phyloP scores from a whole-genome alignment of 768 basidiomycete species.

The Mycena epipterygia region DNA sequence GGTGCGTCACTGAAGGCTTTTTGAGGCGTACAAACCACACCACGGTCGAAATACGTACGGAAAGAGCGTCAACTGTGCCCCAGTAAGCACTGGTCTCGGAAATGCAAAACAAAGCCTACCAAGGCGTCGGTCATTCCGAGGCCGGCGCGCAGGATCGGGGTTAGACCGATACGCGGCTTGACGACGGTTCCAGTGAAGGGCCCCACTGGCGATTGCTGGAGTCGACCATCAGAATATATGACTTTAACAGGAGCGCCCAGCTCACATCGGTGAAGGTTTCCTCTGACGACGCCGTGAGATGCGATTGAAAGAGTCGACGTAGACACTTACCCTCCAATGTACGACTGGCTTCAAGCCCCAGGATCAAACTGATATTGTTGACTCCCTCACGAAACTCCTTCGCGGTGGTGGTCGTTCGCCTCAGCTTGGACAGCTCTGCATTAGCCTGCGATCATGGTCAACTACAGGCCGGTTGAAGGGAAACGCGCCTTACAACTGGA shows the following conservation, averaged over 20 bases:
- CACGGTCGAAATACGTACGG: constrained; percentile 65
- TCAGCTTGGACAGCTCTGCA: constrained; percentile 78
- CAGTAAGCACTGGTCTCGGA: constrained; percentile 9
- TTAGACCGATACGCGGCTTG: constrained; percentile 85
- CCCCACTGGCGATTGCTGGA: constrained; percentile 83
- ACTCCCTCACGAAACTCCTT: constrained; percentile 91
- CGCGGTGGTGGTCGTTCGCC: constrained; percentile 69
- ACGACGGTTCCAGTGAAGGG: constrained; percentile 83
- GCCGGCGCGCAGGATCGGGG: constrained; percentile 94
- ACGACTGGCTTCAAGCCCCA: constrained; percentile 88
- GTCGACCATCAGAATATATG: constrained; percentile 11
- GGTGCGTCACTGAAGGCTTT: constrained; percentile 70
- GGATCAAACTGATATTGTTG: constrained; percentile 77
- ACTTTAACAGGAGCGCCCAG: constrained; percentile 13
- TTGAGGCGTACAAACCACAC: constrained; percentile 2
- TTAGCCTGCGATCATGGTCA: constrained; percentile 56
- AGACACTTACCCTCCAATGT: constrained; percentile 59
- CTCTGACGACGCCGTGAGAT: constrained; percentile 43
- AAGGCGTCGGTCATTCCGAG: constrained; percentile 94
- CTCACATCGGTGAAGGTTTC: constrained; percentile 75
- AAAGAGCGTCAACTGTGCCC: constrained; percentile 74
- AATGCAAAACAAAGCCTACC: constrained; percentile 45
- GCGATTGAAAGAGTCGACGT: not conserved
- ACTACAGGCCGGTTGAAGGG: not conserved
- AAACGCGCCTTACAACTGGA: constrained; percentile 56